These are phyloP conservation scores for Pestalotiopsis sp. DNA, from an alignment of 2,329 filamentous ascomycete species.

Conservation along the genomic window DNA sequence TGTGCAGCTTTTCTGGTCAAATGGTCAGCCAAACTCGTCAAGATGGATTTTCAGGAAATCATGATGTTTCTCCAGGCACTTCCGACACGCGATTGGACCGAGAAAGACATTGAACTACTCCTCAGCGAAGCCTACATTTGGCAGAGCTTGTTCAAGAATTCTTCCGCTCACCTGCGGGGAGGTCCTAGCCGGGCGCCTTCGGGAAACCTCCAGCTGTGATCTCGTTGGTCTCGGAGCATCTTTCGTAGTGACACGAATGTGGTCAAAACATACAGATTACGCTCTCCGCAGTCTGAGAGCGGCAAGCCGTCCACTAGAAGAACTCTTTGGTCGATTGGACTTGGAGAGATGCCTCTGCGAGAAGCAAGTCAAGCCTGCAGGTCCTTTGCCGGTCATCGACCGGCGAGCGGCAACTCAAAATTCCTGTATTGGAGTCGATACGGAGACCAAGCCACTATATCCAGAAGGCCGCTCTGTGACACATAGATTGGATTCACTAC, in stretches of 20 bases:
- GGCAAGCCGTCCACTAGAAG: background rate
- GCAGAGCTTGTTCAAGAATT: conserved; percentile 96
- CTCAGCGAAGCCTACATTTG: conserved; percentile 98
- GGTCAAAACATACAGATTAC: background rate
- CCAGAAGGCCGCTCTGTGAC: background rate
- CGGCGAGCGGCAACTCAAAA: background rate
- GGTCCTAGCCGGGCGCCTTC: conserved; percentile 42
- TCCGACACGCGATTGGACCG: conserved; percentile 91
- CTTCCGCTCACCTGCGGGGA: conserved; percentile 80
- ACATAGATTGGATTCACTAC: background rate
- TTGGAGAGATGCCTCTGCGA: background rate
- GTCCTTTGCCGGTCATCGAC: background rate
- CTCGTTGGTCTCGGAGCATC: background rate
- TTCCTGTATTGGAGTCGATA: background rate
- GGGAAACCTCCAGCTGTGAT: conserved; percentile 41
- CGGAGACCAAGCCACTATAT: background rate
- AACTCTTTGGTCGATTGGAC: background rate
- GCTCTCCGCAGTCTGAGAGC: background rate
- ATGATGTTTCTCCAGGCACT: conserved; percentile 99
- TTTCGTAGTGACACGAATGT: background rate
- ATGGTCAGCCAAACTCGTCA: conserved; percentile 92
- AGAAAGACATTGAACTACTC: conserved; percentile 95
- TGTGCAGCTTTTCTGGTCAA: conserved; percentile 98
- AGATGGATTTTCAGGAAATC: conserved; percentile 97
- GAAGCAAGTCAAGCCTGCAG: background rate